Base-by-base conservation (phyloP, 2,329 filamentous ascomycete species). In the Paecilomyces sp. region DNA sequence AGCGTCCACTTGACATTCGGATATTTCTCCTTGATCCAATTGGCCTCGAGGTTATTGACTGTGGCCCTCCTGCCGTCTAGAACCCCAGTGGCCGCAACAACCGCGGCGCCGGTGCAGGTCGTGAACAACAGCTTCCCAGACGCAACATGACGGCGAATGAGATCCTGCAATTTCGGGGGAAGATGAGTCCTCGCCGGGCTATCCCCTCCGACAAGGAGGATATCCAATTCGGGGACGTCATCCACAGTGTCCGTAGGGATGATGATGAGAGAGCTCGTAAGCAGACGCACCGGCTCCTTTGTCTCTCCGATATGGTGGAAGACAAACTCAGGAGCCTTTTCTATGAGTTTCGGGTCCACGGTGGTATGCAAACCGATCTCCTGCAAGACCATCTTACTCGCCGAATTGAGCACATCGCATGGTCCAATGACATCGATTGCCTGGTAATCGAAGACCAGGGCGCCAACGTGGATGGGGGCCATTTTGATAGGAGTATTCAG, bases 11-110 rank as follows among this genome's bases (percentile, higher is more conserved):
- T 74, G 11, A 81, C 77, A 0, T 75, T 70, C 0, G 79, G 76
- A 3, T 68, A 73, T 7, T 64, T 61, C 28, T 70, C 62, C 57
- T 67, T 71, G 0, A 73, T 66, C 57, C 64, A 65, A 1, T 67
- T 65, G 53, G 73, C 69, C 2, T 65, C 65, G 0, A 66, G 58
- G 58, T 80, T 74, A 59, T 81, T 81, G 2, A 74, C 69, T 0
- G 79, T 81, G 0, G 79, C 79, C 1, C 62, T 71, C 57, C 64
- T 74, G 1, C 79, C 78, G 57, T 81, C 76, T 0, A 81, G 65
- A 6, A 76, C 66, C 0, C 77, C 77, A 0, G 75, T 63, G 8
- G 64, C 60, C 28, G 64, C 64, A 61, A 63, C 59, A 28, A 66
- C 57, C 1, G 61, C 60, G 3, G 64, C 57, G 6, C 64, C 64